phyloP scores from a whole-genome alignment of 1,284 basidiomycete genomes.

The Entoloma clypeatum region DNA sequence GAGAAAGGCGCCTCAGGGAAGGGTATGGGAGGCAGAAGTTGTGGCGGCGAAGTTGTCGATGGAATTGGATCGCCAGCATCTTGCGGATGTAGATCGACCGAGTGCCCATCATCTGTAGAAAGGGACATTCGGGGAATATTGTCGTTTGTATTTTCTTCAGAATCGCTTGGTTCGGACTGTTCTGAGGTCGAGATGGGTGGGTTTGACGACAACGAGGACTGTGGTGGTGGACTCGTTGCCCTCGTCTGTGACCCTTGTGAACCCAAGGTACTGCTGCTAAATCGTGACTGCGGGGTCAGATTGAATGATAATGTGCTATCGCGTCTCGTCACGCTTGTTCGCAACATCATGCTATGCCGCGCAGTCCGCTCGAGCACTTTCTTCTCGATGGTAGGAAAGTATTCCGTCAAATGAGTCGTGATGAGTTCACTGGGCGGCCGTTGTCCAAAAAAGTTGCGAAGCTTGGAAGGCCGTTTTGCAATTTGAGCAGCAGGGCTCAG shows the following conservation, averaged over 20 bases:
- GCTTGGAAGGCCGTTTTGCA: conserved; percentile 57
- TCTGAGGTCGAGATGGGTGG: conserved; percentile 43
- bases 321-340: conserved; percentile 37
- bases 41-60: conserved; percentile 40
- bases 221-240: conserved; percentile 41
- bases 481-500: conserved; percentile 31
- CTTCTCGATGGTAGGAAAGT: conserved; percentile 93
- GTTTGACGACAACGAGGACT: conserved; percentile 47
- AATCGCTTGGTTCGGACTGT: conserved; percentile 23
- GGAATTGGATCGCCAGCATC: conserved; percentile 34
- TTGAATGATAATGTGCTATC: conserved; percentile 50
- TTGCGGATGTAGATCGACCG: conserved; percentile 51
- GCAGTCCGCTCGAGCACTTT: conserved; percentile 83
- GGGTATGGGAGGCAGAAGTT: conserved; percentile 77
- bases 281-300: conserved; percentile 43
- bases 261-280: conserved; percentile 70
- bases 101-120: conserved; percentile 64
- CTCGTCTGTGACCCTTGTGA: conserved; percentile 52
- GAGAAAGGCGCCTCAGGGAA: conserved; percentile 76
- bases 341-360: conserved; percentile 85
- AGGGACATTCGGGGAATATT: conserved; percentile 65
- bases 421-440: conserved; percentile 97
- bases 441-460: conserved; percentile 98
- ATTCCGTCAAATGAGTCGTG: conserved; percentile 92
- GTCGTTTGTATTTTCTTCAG: conserved; percentile 34